These are phyloP conservation scores for Crotalaria pallida DNA, from an alignment of 306 rosid genomes.

Conservation along the genomic window DNA sequence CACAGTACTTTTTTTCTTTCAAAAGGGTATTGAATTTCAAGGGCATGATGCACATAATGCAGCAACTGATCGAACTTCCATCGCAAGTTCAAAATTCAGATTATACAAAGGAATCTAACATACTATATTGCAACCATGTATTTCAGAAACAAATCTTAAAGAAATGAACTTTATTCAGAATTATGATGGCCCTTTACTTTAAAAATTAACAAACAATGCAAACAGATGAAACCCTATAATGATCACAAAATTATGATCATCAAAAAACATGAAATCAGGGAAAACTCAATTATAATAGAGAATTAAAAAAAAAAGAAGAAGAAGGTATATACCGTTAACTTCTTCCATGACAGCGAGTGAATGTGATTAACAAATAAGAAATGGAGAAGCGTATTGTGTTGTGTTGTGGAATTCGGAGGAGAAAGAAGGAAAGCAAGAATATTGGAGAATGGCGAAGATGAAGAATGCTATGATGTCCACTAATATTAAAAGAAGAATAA, in stretches of 20 bases:
- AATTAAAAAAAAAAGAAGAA: background rate
- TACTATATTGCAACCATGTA: background rate
- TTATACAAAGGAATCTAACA: background rate
- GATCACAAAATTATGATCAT: background rate
- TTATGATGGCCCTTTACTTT: background rate
- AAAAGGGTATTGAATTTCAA: background rate
- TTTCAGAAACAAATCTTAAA: background rate
- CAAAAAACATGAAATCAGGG: background rate
- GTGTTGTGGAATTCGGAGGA: background rate
- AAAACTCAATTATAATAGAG: background rate
- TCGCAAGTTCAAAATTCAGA: background rate
- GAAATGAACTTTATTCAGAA: background rate
- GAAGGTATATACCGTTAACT: conserved; percentile 28
- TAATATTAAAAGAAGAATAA: background rate
- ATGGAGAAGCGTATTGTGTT: background rate
- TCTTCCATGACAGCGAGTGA: conserved; percentile 35
- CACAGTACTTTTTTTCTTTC: background rate
- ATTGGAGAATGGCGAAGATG: background rate
- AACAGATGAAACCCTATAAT: background rate
- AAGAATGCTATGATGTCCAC: conserved; percentile 22
- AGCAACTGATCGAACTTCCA: background rate
- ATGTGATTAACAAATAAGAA: conserved; percentile 7
- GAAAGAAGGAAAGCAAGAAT: background rate
- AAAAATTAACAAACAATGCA: background rate
- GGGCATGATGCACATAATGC: conserved; percentile 3